Conservation (phyloP, 1,284 basidiomycete genomes). For the Boletus albobrunnescens region DNA sequence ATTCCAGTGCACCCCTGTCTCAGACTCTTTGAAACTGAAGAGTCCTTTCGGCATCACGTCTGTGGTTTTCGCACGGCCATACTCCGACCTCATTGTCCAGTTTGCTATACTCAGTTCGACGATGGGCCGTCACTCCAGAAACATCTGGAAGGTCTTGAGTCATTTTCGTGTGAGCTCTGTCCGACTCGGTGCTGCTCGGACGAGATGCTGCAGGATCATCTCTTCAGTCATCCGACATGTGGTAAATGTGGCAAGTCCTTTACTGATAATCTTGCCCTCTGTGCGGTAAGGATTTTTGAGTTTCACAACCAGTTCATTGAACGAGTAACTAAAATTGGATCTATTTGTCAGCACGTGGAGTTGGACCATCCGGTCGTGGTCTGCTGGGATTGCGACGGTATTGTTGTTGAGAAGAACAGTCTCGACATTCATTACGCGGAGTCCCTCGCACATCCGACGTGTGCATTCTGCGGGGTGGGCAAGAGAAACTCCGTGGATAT, state of each 20-base stretch:
- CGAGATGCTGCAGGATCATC: conserved; percentile 28
- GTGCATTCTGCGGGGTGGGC: conserved; percentile 21
- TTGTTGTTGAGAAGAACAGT: conserved; percentile 20
- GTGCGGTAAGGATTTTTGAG: conserved; percentile 17
- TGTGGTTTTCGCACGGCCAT: conserved; percentile 14
- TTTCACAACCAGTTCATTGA: not conserved
- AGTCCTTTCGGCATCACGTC: conserved; percentile 11
- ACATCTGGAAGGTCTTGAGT: conserved; percentile 15
- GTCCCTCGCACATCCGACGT: conserved; percentile 26
- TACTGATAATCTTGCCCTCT: conserved; percentile 20
- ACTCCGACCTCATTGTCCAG: conserved; percentile 19
- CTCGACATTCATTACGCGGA: conserved; percentile 27
- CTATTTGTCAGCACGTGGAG: conserved; percentile 19
- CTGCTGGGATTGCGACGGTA: conserved; percentile 31
- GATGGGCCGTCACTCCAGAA: conserved; percentile 16
- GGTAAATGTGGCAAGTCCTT: conserved; percentile 22
- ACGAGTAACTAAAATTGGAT: not conserved
- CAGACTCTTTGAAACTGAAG: conserved; percentile 14
- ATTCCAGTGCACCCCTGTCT: conserved; percentile 20
- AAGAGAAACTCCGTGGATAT: conserved; percentile 15
- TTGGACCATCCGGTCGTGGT: conserved; percentile 25
- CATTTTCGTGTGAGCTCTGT: conserved; percentile 22
- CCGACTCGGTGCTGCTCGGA: conserved; percentile 22
- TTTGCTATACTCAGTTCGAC: conserved; percentile 25
- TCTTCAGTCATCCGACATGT: conserved; percentile 26